Base-by-base conservation (phyloP, 495 filamentous ascomycete genomes). In the Usnea hakonensis region DNA sequence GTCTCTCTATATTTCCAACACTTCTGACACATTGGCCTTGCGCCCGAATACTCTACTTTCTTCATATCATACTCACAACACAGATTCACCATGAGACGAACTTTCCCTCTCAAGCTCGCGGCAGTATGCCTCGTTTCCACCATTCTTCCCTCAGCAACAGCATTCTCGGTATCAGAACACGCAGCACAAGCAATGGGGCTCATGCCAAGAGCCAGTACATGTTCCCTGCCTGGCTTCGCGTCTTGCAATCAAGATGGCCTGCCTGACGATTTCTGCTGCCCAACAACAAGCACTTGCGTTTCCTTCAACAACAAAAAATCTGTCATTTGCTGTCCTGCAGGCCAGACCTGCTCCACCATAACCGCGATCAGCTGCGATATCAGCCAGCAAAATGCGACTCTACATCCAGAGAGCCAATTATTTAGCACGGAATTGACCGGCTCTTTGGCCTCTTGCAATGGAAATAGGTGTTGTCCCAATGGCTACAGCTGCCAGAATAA, bases 251-350 rank as follows among this genome's bases (percentile, higher is more conserved):
- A 74, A 28, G 55, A 75, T 9, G 77, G 76, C 11, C 76, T 93
- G 19, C 88, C 90, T 3, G 74, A 76, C 43, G 76, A 83, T 70
- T 95, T 95, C 77, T 95, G 90, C 77, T 96, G 91, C 71, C 75
- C 83, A 10, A 66, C 77, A 21, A 74, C 70, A 4, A 74, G 82
- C n/a, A 82, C 72, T 26, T 96, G 91, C 70, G 70, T 86, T 43
- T 66, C 77, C 35, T 76, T 94, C 37, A 89, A 90, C 61, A 79
- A 74, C 48, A 78, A 76, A 37, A 89, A 82, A 16, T 88, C 90
- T 1, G 79, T 85, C 5, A 78, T 95, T 23, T 96, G 91, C 77
- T 96, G 91, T 71, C 90, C 89, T 10, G 60, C 73, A 4, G 85
- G 83, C 3, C 61, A 68, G 16, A 76, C 78, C 67, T 96, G 91